Evolutionary conservation across 164 flowering plant genomes (phyloP), one percentile per base, ranked within the genome.

Genomic region (Macadamia integrifolia): DNA sequence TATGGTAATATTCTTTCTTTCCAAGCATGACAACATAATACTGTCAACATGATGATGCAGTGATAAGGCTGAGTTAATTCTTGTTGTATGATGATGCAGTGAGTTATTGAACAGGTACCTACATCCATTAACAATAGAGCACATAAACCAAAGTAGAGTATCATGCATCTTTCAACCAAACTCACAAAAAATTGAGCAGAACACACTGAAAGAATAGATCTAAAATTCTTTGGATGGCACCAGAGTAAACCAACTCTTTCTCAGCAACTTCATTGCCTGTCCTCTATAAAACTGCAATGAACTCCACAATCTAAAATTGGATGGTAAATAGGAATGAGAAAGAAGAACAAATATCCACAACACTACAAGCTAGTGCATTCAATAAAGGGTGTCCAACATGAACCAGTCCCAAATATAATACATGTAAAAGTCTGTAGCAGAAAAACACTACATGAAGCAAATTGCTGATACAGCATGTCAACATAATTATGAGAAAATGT

Each of bases 41-140:
- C 88, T 94, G 80, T 94, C 98, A 17, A 86, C 89, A 76, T 88
- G 95, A 78, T 94, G 97, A 79, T 94, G 98, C 79, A 94, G 78
- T 4, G 88, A 83, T 23, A 23, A 23, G 23, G 23, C 23, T 23
- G 23, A 23, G 23, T 23, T 0, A 23, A 23, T 23, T 23, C 23
- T 23, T 23, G 23, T 23, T 23, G 23, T 23, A 23, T 23, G 23
- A 23, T 23, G 23, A 23, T 23, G 23, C 23, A 23, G 23, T 23
- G 23, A 23, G 73, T 85, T 94, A 69, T 94, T 86, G 82, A 80
- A 94, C 14, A 97, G 98, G 68, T 88, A 94, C 86, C 98, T 94
- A 82, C 78, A 86, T 32, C 48, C 66, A 59, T 69, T 23, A 23
- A 23, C 50, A 59, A 31, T 59, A 40, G 11, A 71, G 61, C 12